Conservation (phyloP, 441 rosid species). For the Manihot esculenta region DNA sequence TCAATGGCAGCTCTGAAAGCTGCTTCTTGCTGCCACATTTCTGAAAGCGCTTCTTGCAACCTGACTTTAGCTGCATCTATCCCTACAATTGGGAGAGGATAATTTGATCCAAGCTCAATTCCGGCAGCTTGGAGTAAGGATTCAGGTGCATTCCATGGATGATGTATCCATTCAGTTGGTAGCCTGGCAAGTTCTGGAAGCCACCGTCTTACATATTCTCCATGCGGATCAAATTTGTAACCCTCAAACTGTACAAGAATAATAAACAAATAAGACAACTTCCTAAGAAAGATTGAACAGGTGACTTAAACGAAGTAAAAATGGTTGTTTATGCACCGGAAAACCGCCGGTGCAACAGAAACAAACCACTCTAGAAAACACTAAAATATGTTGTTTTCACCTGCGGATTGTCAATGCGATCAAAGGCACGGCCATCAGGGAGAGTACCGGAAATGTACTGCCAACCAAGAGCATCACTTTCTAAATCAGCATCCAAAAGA, state of each 20-base stretch:
- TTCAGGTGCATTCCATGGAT: slow-evolving; percentile 97
- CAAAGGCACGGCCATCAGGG: slow-evolving; percentile 87
- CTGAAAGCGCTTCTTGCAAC: slow-evolving; percentile 79
- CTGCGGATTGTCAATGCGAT: slow-evolving; percentile 96
- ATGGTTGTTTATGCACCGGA: too few species aligned
- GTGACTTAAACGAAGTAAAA: background rate
- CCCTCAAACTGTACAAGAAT: slow-evolving; percentile 70
- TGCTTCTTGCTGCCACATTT: slow-evolving; percentile 95
- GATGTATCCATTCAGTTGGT: slow-evolving; percentile 98
- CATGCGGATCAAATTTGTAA: slow-evolving; percentile 84
- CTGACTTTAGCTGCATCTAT: slow-evolving; percentile 83
- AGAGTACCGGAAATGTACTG: slow-evolving; percentile 92
- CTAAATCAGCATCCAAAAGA: slow-evolving; percentile 91
- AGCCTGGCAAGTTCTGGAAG: slow-evolving; percentile 95
- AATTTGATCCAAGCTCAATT: slow-evolving; percentile 93
- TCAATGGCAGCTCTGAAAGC: slow-evolving; percentile 90
- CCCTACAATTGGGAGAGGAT: slow-evolving; percentile 81
- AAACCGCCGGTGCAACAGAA: too few species aligned
- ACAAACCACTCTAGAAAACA: background rate
- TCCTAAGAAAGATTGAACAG: slow-evolving; percentile 4
- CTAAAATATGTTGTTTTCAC: slow-evolving; percentile 26
- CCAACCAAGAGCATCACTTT: slow-evolving; percentile 99
- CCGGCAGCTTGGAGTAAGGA: slow-evolving; percentile 93
- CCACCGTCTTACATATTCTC: slow-evolving; percentile 96
- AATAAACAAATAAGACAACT: slow-evolving; percentile 17